These are phyloP conservation scores for Macrolepiota albuminosa DNA, from an alignment of 768 basidiomycete species.

Conservation along the genomic window DNA sequence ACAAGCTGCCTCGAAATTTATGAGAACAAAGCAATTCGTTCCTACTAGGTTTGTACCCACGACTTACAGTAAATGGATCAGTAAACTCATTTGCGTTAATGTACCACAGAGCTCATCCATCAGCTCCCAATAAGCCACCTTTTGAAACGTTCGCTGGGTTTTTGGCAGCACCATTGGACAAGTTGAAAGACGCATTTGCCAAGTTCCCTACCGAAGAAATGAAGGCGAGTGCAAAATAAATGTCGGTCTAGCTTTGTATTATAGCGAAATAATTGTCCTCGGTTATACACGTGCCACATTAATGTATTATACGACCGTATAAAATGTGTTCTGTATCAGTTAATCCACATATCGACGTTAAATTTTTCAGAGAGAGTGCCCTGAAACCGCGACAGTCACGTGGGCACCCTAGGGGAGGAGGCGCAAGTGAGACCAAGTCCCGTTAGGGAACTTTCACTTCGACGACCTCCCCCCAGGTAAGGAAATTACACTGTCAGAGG, in stretches of 20 bases:
- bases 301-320: background rate
- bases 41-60: constrained; percentile 47
- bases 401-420: too few relatives aligned
- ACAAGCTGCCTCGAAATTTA: constrained; percentile 43
- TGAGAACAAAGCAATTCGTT: constrained; percentile 55
- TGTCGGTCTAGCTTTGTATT: background rate
- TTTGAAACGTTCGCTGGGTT: constrained; percentile 56
- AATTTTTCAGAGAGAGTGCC: too few relatives aligned
- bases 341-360: too few relatives aligned
- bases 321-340: too few relatives aligned
- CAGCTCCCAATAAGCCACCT: constrained; percentile 52
- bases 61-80: rapidly evolving
- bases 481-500: too few relatives aligned
- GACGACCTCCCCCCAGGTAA: too few relatives aligned
- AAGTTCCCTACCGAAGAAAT: constrained; percentile 53
- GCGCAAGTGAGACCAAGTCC: too few relatives aligned
- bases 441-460: too few relatives aligned
- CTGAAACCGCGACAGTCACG: too few relatives aligned
- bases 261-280: background rate
- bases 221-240: constrained; percentile 26
- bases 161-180: constrained; percentile 52
- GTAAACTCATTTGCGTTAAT: background rate
- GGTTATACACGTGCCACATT: background rate
- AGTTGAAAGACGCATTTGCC: constrained; percentile 51
- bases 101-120: constrained; percentile 40